Evolutionary conservation across 202 grass and related monocot genomes (phyloP).

Genomic region (Cymbopogon flexuosus): DNA sequence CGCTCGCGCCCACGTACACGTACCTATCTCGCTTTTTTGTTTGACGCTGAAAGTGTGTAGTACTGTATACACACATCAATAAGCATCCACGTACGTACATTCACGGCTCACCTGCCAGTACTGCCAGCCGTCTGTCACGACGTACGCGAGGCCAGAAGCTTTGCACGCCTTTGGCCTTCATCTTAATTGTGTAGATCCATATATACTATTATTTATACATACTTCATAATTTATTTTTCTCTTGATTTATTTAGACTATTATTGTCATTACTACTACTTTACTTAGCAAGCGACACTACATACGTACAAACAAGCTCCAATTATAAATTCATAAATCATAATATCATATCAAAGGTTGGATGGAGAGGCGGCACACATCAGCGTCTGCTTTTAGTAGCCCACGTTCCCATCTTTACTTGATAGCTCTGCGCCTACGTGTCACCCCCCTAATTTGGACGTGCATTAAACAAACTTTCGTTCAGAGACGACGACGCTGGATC

Average conservation of each 20-base stretch:
- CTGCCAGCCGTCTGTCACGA: not conserved
- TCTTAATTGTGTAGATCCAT: too few relatives aligned
- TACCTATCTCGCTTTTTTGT: slow-evolving; percentile 33
- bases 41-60: not conserved
- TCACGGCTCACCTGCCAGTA: slow-evolving; percentile 3
- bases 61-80: not conserved
- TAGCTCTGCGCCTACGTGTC: not conserved
- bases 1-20: not conserved
- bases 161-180: not conserved
- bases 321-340: slow-evolving; percentile 1
- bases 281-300: too few relatives aligned
- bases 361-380: not conserved
- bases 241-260: too few relatives aligned
- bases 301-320: too few relatives aligned
- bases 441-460: not conserved
- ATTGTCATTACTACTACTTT: too few relatives aligned
- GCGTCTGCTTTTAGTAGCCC: slow-evolving; percentile 27
- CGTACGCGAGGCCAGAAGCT: not conserved
- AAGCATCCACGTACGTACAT: slow-evolving; percentile 2
- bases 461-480: slow-evolving; percentile 22
- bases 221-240: too few relatives aligned
- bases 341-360: too few relatives aligned
- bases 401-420: not conserved
- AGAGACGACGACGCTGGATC: not conserved
- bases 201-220: too few relatives aligned